Percentiles rank a stretch among this genome's conserved stretches.
Conservation (phyloP, 139 green algal species). For the Raphidocelis subcapitata region DNA sequence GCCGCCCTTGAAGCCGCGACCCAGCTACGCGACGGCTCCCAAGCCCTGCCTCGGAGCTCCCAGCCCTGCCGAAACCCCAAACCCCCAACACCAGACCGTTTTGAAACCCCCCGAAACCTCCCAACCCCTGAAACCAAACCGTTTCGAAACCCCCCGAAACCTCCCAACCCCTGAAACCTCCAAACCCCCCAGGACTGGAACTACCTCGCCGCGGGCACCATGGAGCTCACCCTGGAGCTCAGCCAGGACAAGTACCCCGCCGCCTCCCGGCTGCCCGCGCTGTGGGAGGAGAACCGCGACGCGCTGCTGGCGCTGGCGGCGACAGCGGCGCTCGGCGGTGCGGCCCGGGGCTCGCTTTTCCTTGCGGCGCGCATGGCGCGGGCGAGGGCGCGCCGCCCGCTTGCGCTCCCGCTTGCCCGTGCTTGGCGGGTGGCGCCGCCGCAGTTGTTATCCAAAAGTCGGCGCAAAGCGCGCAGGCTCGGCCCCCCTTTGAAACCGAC, state of each 20-base stretch:
- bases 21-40: too few relatives aligned
- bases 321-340: slow-evolving; percentile 43
- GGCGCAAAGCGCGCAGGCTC: neutral
- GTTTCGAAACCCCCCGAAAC: too few relatives aligned
- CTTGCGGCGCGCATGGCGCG: too few relatives aligned
- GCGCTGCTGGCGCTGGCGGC: slow-evolving; percentile 62
- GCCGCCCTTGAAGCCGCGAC: too few relatives aligned
- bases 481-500: neutral
- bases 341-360: neutral
- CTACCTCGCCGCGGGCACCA: slow-evolving; percentile 75
- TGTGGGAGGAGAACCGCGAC: slow-evolving; percentile 69
- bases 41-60: too few relatives aligned
- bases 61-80: too few relatives aligned
- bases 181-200: slow-evolving; percentile 75
- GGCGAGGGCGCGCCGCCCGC: too few relatives aligned
- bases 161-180: too few relatives aligned
- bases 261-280: slow-evolving; percentile 31
- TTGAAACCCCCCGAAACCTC: too few relatives aligned
- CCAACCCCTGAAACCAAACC: too few relatives aligned
- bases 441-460: neutral
- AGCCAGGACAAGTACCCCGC: slow-evolving; percentile 73
- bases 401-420: neutral
- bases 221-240: slow-evolving; percentile 90
- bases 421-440: neutral
- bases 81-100: too few relatives aligned